These are phyloP conservation scores for Arxiozyma heterogenica DNA, from an alignment of 1,139 yeast genomes.

Conservation along the genomic window DNA sequence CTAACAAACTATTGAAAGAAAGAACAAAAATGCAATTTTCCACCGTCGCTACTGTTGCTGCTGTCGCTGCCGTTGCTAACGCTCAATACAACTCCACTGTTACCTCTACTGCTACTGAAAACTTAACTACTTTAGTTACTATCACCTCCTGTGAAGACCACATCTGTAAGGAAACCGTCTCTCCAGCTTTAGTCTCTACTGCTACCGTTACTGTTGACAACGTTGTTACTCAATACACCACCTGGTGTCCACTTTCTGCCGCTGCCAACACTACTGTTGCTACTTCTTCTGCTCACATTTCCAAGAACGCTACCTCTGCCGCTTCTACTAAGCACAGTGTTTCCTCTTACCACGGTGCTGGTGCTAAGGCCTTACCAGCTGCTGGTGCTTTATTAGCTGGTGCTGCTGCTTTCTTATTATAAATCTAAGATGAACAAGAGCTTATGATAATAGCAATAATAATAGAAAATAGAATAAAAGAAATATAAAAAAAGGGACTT, in stretches of 20 bases:
- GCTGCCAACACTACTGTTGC: constrained; percentile 10
- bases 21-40: constrained; percentile 32
- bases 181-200: constrained; percentile 31
- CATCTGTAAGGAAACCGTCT: constrained; percentile 28
- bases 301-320: constrained; percentile 18
- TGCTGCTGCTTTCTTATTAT: constrained; percentile 34
- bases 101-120: constrained; percentile 30
- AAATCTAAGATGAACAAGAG: constrained; percentile 14
- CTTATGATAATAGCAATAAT: no score
- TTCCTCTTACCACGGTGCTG: constrained; percentile 23
- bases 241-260: constrained; percentile 30
- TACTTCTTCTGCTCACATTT: constrained; percentile 26
- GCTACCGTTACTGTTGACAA: constrained; percentile 31
- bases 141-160: constrained; percentile 40
- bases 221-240: constrained; percentile 30
- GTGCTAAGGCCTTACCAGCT: constrained; percentile 32
- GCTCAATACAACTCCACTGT: constrained; percentile 29
- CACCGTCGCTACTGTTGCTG: constrained; percentile 30
- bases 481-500: no score
- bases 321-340: constrained; percentile 13
- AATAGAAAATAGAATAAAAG: background rate
- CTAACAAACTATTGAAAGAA: background rate
- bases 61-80: constrained; percentile 30
- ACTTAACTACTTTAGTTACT: constrained; percentile 37
- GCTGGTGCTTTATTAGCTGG: constrained; percentile 34